A percentile compares a stretch with the other conserved stretches of the same genome.
These are phyloP conservation scores for Arbutus unedo DNA, from an alignment of 148 eudicot species.

Conservation along the genomic window DNA sequence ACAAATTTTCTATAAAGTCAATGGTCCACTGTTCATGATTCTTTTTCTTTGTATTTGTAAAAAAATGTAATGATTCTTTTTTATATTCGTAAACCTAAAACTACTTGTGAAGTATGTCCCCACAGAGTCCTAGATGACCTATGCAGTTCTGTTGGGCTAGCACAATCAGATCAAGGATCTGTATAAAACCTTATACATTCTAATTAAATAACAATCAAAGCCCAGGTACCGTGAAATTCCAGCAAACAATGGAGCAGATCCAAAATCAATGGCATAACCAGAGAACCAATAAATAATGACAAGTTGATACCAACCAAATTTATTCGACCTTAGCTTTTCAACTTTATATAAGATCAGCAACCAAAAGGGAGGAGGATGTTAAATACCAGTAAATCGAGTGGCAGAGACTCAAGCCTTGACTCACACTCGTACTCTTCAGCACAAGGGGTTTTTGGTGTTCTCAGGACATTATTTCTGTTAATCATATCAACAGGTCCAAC, in stretches of 20 bases:
- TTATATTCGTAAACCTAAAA: neutral
- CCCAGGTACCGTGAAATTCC: neutral
- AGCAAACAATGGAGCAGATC: neutral
- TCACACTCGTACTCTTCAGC: slow-evolving; percentile 45
- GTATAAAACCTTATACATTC: too few relatives aligned
- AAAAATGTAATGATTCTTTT: neutral
- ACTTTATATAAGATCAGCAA: neutral
- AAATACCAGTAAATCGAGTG: slow-evolving; percentile 83
- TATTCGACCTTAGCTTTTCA: neutral
- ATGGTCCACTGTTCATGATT: neutral
- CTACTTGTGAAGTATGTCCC: too few relatives aligned
- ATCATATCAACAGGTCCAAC: slow-evolving; percentile 29
- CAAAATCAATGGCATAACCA: neutral
- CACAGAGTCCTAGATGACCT: too few relatives aligned
- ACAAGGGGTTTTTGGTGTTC: slow-evolving; percentile 77
- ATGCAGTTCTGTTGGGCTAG: neutral
- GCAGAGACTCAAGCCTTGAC: slow-evolving; percentile 88
- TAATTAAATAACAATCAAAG: neutral
- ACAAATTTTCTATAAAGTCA: neutral
- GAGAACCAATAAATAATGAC: neutral
- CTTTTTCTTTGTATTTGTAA: neutral
- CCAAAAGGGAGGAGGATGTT: slow-evolving; percentile 7
- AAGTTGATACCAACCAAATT: neutral
- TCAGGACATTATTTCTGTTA: slow-evolving; percentile 39
- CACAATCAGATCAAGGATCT: neutral